These are phyloP conservation scores for Alliaria petiolata DNA, from an alignment of 345 rosid species.

Conservation along the genomic window DNA sequence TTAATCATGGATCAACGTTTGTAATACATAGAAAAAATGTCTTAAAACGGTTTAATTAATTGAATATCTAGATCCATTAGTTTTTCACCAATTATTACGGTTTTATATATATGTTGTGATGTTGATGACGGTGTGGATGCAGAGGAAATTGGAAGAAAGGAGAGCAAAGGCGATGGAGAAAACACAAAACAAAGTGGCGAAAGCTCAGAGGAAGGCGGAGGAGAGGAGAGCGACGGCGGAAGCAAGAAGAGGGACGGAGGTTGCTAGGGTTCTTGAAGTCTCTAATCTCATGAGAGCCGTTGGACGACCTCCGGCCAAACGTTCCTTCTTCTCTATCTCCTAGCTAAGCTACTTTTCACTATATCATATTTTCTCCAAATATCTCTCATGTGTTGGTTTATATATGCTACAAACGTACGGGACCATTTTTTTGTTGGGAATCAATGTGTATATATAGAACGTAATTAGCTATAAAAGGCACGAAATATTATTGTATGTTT, in stretches of 20 bases:
- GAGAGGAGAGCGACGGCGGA: constrained; percentile 91
- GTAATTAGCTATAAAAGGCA: background rate
- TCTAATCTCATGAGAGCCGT: constrained; percentile 93
- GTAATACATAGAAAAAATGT: background rate
- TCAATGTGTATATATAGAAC: constrained; percentile 11
- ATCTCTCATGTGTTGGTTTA: no score
- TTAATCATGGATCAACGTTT: background rate
- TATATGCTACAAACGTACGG: background rate
- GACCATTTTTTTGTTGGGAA: background rate
- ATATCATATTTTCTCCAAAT: background rate
- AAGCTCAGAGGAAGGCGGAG: constrained; percentile 83
- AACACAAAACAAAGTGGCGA: constrained; percentile 83
- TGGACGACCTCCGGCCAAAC: constrained; percentile 79
- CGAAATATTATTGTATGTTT: background rate
- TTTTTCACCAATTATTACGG: no score
- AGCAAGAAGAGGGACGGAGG: constrained; percentile 75
- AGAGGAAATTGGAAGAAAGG: constrained; percentile 97
- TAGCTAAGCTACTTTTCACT: background rate
- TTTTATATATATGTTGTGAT: background rate
- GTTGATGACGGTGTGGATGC: background rate
- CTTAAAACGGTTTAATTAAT: background rate
- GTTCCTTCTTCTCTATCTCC: constrained; percentile 62
- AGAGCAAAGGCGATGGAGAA: constrained; percentile 80
- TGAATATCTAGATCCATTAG: no score
- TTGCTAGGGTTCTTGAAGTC: constrained; percentile 64